Percentiles rank a stretch among this genome's conserved stretches.
Evolutionary conservation across 441 rosid species (phyloP).

Genomic region (Euphorbia celastroides): DNA sequence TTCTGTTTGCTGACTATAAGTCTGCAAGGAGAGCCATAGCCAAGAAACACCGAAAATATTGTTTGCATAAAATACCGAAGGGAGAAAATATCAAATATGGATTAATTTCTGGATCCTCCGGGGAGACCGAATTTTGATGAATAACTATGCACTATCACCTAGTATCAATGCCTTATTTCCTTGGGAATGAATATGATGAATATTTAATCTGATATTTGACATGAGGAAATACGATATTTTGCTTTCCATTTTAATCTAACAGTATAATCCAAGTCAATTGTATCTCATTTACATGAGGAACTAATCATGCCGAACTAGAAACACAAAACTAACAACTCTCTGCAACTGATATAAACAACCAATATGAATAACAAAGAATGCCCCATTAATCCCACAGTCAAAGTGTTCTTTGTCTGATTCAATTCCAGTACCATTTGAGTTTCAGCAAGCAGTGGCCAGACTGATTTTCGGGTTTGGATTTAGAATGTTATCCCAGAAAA

Average conservation of each 20-base stretch:
- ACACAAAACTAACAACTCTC: no score
- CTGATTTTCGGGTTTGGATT: not conserved
- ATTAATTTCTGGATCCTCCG: no score
- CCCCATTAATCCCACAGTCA: not conserved
- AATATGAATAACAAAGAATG: not conserved
- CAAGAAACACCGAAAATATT: no score
- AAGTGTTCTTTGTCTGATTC: not conserved
- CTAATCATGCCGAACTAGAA: not conserved
- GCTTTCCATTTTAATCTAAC: not conserved
- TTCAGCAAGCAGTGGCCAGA: not conserved
- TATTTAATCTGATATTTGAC: not conserved
- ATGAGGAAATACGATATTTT: no score
- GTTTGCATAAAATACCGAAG: not conserved
- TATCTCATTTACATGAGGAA: not conserved
- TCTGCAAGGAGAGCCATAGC: no score
- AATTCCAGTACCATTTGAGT: not conserved
- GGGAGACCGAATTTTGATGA: not conserved
- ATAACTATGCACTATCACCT: not conserved
- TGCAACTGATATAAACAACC: not conserved
- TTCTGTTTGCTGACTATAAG: no score
- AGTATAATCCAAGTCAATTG: not conserved
- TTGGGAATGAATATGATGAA: not conserved
- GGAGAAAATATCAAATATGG: not conserved
- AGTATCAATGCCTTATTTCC: not conserved
- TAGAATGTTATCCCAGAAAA: not conserved